Conservation (phyloP, 169 alveolate genomes). For the Miamiensis avidus region DNA sequence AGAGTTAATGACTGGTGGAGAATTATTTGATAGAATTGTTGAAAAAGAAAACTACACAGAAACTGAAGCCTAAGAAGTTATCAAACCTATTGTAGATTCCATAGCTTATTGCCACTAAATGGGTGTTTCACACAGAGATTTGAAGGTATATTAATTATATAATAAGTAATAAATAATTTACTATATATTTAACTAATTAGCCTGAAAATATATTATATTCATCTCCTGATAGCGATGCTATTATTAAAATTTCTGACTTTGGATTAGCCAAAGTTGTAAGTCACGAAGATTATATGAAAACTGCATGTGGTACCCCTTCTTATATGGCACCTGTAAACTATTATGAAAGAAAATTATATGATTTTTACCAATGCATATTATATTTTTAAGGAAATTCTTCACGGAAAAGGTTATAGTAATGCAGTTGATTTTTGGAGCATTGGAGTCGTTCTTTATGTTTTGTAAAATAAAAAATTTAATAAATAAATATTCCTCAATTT, state of each 20-base stretch:
- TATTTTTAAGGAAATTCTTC: constrained; percentile 51
- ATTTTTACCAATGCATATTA: background rate
- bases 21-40: constrained; percentile 82
- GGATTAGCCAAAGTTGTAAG: constrained; percentile 81
- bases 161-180: too few relatives aligned
- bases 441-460: constrained; percentile 84
- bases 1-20: constrained; percentile 85
- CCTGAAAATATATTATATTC: constrained; percentile 84
- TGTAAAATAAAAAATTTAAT: constrained; percentile 27
- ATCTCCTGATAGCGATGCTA: constrained; percentile 70
- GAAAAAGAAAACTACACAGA: constrained; percentile 85
- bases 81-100: constrained; percentile 86
- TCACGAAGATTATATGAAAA: constrained; percentile 73
- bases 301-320: constrained; percentile 91
- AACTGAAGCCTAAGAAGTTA: constrained; percentile 83
- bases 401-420: constrained; percentile 80
- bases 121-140: constrained; percentile 86
- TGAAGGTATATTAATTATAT: constrained; percentile 58
- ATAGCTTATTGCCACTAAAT: constrained; percentile 81
- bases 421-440: constrained; percentile 88
- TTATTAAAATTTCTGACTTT: constrained; percentile 83
- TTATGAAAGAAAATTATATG: background rate
- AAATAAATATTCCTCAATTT: too few relatives aligned
- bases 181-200: constrained; percentile 4
- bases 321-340: constrained; percentile 84